A percentile compares a stretch with the other conserved stretches of the same genome.
Conservation (phyloP, 1,284 basidiomycete species). For the Rhizoctonia solani region DNA sequence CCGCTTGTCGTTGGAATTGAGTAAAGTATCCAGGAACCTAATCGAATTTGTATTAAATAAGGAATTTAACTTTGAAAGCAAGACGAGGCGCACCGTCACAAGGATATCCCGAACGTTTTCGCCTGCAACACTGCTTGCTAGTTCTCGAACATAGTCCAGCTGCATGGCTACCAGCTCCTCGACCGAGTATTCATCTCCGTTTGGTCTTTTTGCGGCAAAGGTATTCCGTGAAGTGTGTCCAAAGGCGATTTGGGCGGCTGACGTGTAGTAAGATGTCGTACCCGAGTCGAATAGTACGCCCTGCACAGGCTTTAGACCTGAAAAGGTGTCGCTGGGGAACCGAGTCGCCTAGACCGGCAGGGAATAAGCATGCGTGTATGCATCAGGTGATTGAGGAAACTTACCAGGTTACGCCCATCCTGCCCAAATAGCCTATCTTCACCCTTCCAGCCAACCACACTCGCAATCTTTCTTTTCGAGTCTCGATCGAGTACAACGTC, state of each 20-base stretch:
- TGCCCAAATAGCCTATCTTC: constrained; percentile 86
- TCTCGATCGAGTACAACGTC: constrained; percentile 96
- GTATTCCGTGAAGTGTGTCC: constrained; percentile 66
- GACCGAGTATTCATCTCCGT: constrained; percentile 70
- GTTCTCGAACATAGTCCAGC: constrained; percentile 83
- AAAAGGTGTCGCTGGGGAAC: constrained; percentile 87
- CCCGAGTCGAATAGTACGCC: constrained; percentile 70
- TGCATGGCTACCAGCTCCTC: constrained; percentile 97
- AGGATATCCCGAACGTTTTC: constrained; percentile 82
- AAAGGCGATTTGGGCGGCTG: constrained; percentile 60
- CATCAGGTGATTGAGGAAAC: constrained; percentile 45
- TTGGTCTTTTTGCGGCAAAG: constrained; percentile 56
- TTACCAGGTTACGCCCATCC: constrained; percentile 84
- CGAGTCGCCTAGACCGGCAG: constrained; percentile 69
- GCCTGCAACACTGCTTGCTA: constrained; percentile 76
- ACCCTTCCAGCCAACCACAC: constrained; percentile 82
- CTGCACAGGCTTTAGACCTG: constrained; percentile 86
- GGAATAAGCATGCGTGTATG: neutral
- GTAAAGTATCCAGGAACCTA: constrained; percentile 80
- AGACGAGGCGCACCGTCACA: constrained; percentile 58
- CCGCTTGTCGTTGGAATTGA: constrained; percentile 84
- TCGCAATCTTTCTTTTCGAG: constrained; percentile 93
- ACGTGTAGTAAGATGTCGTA: constrained; percentile 59
- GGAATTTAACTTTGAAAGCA: neutral
- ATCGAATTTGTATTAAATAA: neutral